These are phyloP conservation scores for Aspergillus melleus DNA, from an alignment of 2,329 filamentous ascomycete species.

Conservation along the genomic window DNA sequence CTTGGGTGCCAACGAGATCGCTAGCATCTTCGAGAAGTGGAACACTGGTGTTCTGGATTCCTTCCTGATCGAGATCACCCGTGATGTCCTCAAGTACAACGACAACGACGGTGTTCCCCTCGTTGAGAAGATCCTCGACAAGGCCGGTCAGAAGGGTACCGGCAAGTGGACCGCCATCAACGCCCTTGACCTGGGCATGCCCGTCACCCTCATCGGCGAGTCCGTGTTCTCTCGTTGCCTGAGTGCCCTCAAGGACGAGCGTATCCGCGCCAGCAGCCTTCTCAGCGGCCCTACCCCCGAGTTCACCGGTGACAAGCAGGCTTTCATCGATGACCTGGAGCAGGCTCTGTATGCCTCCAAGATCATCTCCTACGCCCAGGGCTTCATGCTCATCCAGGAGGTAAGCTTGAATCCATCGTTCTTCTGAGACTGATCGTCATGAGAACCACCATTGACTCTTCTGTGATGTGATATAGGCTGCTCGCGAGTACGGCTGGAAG, in stretches of 20 bases:
- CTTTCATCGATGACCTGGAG: slow-evolving; percentile 96
- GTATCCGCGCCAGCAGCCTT: slow-evolving; percentile 74
- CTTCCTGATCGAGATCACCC: slow-evolving; percentile 98
- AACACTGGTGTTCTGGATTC: slow-evolving; percentile 98
- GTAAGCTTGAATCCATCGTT: slow-evolving; percentile 52
- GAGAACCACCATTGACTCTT: slow-evolving; percentile 1
- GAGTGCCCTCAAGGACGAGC: slow-evolving; percentile 92
- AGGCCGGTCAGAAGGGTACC: slow-evolving; percentile 98
- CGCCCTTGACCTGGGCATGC: slow-evolving; percentile 96
- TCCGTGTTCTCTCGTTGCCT: slow-evolving; percentile 93
- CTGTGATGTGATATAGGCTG: slow-evolving; percentile 61
- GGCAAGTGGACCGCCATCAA: slow-evolving; percentile 99
- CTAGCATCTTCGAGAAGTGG: slow-evolving; percentile 91
- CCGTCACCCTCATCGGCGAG: slow-evolving; percentile 96
- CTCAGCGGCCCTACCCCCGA: slow-evolving; percentile 75
- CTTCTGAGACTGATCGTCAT: neutral
- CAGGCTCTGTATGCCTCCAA: slow-evolving; percentile 99
- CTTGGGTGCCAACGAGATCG: slow-evolving; percentile 88
- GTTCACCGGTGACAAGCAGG: slow-evolving; percentile 86
- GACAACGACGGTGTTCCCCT: slow-evolving; percentile 88
- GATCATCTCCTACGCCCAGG: slow-evolving; percentile 99
- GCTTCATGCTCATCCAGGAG: slow-evolving; percentile 99
- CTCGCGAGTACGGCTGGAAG: slow-evolving; percentile 96
- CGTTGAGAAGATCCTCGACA: slow-evolving; percentile 98
- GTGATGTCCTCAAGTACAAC: slow-evolving; percentile 97